Evolutionary conservation across 148 eudicot species (phyloP), one percentile per base, ranked within the genome.

Genomic region (Vaccinium myrtillus): DNA sequence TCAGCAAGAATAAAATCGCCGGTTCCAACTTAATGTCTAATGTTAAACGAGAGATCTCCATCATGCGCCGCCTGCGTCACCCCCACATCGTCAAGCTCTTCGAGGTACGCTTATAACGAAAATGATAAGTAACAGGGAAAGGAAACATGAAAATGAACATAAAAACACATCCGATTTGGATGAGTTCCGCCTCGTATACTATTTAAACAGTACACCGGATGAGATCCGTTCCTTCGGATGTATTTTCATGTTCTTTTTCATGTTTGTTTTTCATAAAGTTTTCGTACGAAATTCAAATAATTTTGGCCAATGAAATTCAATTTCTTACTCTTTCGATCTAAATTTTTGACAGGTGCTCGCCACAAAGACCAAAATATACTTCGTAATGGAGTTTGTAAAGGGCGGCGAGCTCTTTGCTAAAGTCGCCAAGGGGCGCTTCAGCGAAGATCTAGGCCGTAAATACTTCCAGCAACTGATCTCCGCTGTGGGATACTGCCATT

Each of bases 371-470:
- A 94, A 94, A 83, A 92, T 94, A 19, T 94, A 90, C 84, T 93
- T 91, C 78, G 93, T 93, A 23, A 84, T 94, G 83, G 98, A 94
- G 65, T 90, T 88, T 18, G 96, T 90, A 27, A 93, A 92, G 65
- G 95, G 95, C 0, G 98, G 96, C 2, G 98, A 94, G 85, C 88
- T 94, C 84, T 94, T 94, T 69, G 90, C 93, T 27, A 92, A 89
- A 74, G 89, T 94, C 23, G 88, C 95, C 6, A 94, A 93, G 32
- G 94, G 92, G 39, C 91, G 96, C 0, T 91, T 94, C 80, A 82
- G 78, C 73, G 96, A 94, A 67, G 94, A 93, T 61, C 90, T 91
- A 32, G 87, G 91, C 81, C 91, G 98, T 11, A 85, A 76, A 18
- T 92, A 89, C 75, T 94, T 94, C 82, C 92, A 89, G 36, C 98